phyloP scores from a whole-genome alignment of 345 rosid genomes.

The Eutrema japonicum region DNA sequence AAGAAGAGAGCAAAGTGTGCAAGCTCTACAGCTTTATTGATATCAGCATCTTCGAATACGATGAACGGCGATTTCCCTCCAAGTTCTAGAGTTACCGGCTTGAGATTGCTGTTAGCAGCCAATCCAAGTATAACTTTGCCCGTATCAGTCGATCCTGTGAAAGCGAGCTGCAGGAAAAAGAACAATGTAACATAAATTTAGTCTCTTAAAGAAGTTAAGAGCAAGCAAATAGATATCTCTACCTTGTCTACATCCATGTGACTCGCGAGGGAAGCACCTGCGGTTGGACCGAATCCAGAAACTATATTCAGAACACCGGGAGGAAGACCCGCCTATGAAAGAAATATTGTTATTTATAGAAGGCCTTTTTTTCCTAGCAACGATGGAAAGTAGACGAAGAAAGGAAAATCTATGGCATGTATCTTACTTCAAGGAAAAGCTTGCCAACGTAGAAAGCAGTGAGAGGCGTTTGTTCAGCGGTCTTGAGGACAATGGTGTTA shows the following conservation, averaged over 20 bases:
- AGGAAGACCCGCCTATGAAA: slow-evolving; percentile 86
- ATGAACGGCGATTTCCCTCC: slow-evolving; percentile 98
- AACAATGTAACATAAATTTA: not conserved
- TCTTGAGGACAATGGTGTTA: slow-evolving; percentile 62
- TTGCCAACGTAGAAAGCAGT: slow-evolving; percentile 61
- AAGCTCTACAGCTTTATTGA: slow-evolving; percentile 85
- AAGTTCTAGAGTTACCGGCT: slow-evolving; percentile 91
- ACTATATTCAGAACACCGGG: slow-evolving; percentile 87
- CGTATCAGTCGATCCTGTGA: slow-evolving; percentile 86
- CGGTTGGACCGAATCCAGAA: slow-evolving; percentile 84
- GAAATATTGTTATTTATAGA: slow-evolving; percentile 20
- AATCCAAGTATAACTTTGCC: slow-evolving; percentile 76
- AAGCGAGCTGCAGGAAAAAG: slow-evolving; percentile 66
- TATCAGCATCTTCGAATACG: slow-evolving; percentile 86
- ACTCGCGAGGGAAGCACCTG: slow-evolving; percentile 85
- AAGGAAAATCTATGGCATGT: not conserved
- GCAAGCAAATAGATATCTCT: not conserved
- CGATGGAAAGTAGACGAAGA: not conserved
- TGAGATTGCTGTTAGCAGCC: slow-evolving; percentile 92
- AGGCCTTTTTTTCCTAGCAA: not conserved
- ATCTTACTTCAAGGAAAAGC: slow-evolving; percentile 52
- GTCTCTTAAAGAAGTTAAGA: not conserved
- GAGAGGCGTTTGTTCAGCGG: slow-evolving; percentile 70
- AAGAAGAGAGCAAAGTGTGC: slow-evolving; percentile 95
- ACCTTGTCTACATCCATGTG: slow-evolving; percentile 99